Evolutionary conservation across 805 yeast species (phyloP).

Genomic region (Candida endomychidarum): DNA sequence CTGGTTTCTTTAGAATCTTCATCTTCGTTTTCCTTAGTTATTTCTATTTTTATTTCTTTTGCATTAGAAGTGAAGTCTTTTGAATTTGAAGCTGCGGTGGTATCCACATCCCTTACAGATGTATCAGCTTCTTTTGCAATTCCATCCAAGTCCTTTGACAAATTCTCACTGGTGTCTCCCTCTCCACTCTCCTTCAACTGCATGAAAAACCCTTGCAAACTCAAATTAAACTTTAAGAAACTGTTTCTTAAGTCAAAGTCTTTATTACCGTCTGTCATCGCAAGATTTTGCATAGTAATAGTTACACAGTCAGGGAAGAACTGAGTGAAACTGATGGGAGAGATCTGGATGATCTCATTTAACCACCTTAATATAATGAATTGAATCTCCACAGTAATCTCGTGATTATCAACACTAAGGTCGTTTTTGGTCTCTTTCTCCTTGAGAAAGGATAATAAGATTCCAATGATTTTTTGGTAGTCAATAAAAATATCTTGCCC

Average conservation of each 20-base stretch:
- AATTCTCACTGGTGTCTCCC: constrained; percentile 8
- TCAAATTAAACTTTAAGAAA: constrained; percentile 34
- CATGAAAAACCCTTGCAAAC: constrained; percentile 32
- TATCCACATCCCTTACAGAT: background rate
- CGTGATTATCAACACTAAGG: constrained; percentile 36
- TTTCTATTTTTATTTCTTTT: constrained; percentile 31
- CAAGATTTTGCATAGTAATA: constrained; percentile 50
- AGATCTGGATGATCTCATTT: constrained; percentile 64
- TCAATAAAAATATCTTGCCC: constrained; percentile 80
- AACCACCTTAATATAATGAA: constrained; percentile 82
- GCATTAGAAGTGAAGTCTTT: constrained; percentile 10
- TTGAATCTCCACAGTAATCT: constrained; percentile 59
- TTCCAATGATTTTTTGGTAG: constrained; percentile 75
- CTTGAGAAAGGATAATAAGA: constrained; percentile 77
- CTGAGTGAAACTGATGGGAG: constrained; percentile 73
- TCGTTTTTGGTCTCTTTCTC: constrained; percentile 23
- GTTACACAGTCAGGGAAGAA: constrained; percentile 75
- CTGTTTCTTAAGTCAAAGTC: constrained; percentile 38
- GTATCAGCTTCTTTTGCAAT: background rate
- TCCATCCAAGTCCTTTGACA: too few relatives aligned
- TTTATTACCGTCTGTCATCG: constrained; percentile 34
- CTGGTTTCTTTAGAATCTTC: constrained; percentile 8
- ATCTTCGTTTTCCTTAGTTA: background rate
- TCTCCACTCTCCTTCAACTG: constrained; percentile 23
- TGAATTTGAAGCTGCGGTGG: constrained; percentile 2